Evolutionary conservation across 805 yeast species (phyloP).

Genomic region (Cyberlindnera nakhonratchasimensis): DNA sequence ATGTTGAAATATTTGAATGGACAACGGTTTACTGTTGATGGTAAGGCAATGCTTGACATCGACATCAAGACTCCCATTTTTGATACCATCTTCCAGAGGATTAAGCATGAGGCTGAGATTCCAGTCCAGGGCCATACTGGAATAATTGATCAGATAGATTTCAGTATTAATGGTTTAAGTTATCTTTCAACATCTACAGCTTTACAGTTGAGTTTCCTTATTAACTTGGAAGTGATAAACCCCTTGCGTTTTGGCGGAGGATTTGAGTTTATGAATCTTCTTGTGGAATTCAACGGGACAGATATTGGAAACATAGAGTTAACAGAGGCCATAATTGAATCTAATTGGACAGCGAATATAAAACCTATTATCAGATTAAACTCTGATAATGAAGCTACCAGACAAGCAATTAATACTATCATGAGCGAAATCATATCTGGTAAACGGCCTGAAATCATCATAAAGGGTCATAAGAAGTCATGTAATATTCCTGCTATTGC

Average conservation of each 20-base stretch:
- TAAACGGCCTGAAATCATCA: slow-evolving; percentile 29
- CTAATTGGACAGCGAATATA: slow-evolving; percentile 19
- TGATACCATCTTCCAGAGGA: slow-evolving; percentile 21
- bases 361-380: slow-evolving; percentile 18
- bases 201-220: slow-evolving; percentile 27
- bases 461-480: slow-evolving; percentile 30
- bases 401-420: slow-evolving; percentile 30
- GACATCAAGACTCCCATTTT: slow-evolving; percentile 26
- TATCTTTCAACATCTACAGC: slow-evolving; percentile 30
- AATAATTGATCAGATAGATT: slow-evolving; percentile 5
- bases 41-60: slow-evolving; percentile 17
- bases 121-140: slow-evolving; percentile 4
- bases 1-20: slow-evolving; percentile 9
- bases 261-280: slow-evolving; percentile 27
- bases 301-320: slow-evolving; percentile 33
- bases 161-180: slow-evolving; percentile 16
- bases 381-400: slow-evolving; percentile 17
- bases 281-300: slow-evolving; percentile 33
- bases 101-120: slow-evolving; percentile 8
- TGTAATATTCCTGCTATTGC: slow-evolving; percentile 26
- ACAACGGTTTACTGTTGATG: slow-evolving; percentile 5
- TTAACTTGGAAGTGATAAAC: slow-evolving; percentile 33
- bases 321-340: slow-evolving; percentile 23
- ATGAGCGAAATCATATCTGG: slow-evolving; percentile 41
- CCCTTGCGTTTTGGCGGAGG: slow-evolving; percentile 31